Evolutionary conservation across 108 stramenopile genomes (phyloP), one percentile per base, ranked within the genome.

Genomic region (Cylindrotheca closterium): DNA sequence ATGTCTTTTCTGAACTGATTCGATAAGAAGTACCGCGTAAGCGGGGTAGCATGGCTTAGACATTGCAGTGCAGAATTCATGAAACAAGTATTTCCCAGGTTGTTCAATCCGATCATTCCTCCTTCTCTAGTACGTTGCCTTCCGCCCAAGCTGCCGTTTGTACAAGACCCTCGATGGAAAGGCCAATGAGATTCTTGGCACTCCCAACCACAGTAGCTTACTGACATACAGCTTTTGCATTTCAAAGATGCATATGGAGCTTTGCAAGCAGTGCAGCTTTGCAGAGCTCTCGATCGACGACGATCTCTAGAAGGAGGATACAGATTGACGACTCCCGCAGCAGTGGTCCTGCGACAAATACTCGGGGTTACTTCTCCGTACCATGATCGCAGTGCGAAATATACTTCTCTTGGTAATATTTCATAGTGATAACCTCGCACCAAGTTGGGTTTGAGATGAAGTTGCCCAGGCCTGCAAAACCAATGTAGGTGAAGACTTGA

Each of bases 51-150:
- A 79, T 97, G 88, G 26, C 63, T 65, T 56, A 99, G 70, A 33
- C 89, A 92, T 62, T 88, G 97, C 30, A 99, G 46, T 15, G 89
- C 86, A 24, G 93, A 83, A 64, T 93, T 96, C 85, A 99, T 91
- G 75, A 95, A 99, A 75, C 98, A 99, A 15, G 98, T 98, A 78
- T 99, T 99, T 0, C 97, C 98, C 55, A 99, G 66, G 65, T 99
- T 98, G 33, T 73, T 75, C 47, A 99, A 70, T 4, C 98, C 98
- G 15, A 96, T 89, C 15, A 74, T 65, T 21, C 86, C 89, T 59
- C 15, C 37, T 10, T 42, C 15, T 42, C 15, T 7, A 10, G 37
- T 42, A 61, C 61, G 24, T 29, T 48, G 4, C 23, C 15, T 23
- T 29, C 30, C 27, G 46, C 42, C 29, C 54, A 28, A 57, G 63